A percentile compares a stretch with the other conserved stretches of the same genome.
phyloP scores from a whole-genome alignment of 1,139 yeast genomes.

The Kurtzmaniella quercitrusa region DNA sequence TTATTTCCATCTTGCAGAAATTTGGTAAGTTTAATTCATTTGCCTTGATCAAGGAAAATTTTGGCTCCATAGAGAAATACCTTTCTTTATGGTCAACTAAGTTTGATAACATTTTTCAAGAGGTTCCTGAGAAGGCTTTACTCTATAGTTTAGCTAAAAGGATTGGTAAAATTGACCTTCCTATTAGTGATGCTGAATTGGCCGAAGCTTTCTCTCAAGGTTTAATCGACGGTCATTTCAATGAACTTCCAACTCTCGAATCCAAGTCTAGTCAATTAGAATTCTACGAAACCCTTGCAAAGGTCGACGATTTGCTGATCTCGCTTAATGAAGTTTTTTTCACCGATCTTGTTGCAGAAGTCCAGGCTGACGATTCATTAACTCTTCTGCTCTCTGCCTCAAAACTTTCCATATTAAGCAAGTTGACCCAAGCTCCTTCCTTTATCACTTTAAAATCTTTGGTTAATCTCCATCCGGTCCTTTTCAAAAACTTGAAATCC shows the following conservation, averaged over 20 bases:
- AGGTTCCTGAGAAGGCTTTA: not conserved
- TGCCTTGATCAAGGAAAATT: constrained; percentile 29
- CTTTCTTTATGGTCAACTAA: constrained; percentile 2
- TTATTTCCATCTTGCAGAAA: constrained; percentile 30
- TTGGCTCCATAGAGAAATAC: constrained; percentile 18
- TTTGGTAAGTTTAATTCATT: constrained; percentile 42
- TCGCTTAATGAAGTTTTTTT: not conserved
- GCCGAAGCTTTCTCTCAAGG: not conserved
- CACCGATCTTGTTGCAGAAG: constrained; percentile 12
- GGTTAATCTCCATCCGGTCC: constrained; percentile 7
- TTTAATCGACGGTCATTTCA: constrained; percentile 6
- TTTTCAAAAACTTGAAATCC: constrained; percentile 21
- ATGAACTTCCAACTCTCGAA: not conserved
- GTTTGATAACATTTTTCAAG: constrained; percentile 1
- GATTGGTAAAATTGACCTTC: constrained; percentile 4
- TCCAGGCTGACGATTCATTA: constrained; percentile 23
- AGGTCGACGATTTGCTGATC: not conserved
- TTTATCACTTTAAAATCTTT: constrained; percentile 12
- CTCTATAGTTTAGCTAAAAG: not conserved
- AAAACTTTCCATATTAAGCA: constrained; percentile 33
- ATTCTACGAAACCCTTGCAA: not conserved
- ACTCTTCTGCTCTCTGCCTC: constrained; percentile 20
- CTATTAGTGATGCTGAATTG: not conserved
- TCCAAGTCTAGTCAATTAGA: not conserved
- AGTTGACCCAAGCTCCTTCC: constrained; percentile 11